These are phyloP conservation scores for Xylaria sp. DNA, from an alignment of 2,329 filamentous ascomycete genomes.

Conservation along the genomic window DNA sequence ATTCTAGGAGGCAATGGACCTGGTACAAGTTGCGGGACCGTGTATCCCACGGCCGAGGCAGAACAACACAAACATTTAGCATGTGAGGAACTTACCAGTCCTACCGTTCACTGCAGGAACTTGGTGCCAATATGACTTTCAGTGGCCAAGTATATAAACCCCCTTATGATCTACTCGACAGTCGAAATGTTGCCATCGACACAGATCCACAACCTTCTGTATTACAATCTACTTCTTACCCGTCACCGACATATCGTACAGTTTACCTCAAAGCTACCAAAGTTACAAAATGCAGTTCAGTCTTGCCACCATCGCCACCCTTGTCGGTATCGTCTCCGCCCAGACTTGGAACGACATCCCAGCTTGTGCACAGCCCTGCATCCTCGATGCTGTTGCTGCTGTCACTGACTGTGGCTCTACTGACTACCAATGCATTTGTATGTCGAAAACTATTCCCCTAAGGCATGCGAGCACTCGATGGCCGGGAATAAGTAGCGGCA, in stretches of 20 bases:
- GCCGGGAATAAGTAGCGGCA: neutral
- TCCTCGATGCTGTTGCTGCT: constrained; percentile 10
- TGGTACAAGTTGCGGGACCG: neutral
- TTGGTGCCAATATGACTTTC: neutral
- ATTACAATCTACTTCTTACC: neutral
- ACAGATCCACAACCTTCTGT: neutral
- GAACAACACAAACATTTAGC: neutral
- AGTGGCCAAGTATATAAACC: constrained; percentile 17
- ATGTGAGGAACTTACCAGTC: neutral
- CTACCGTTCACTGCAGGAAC: neutral
- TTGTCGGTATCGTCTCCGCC: constrained; percentile 24
- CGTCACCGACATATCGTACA: neutral
- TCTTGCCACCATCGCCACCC: constrained; percentile 14
- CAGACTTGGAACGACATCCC: constrained; percentile 33
- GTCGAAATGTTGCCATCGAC: constrained; percentile 20
- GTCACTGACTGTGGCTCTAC: constrained; percentile 17
- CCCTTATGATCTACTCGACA: constrained; percentile 12
- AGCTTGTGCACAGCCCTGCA: constrained; percentile 31
- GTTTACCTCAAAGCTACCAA: neutral
- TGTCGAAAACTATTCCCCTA: neutral
- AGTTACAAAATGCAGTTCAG: constrained; percentile 28
- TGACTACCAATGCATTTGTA: constrained; percentile 31
- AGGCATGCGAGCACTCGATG: too few species aligned
- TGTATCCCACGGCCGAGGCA: constrained; percentile 6
- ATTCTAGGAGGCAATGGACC: constrained; percentile 2